Conservation (phyloP, 257 asterid genomes). For the Orobanche coerulescens region DNA sequence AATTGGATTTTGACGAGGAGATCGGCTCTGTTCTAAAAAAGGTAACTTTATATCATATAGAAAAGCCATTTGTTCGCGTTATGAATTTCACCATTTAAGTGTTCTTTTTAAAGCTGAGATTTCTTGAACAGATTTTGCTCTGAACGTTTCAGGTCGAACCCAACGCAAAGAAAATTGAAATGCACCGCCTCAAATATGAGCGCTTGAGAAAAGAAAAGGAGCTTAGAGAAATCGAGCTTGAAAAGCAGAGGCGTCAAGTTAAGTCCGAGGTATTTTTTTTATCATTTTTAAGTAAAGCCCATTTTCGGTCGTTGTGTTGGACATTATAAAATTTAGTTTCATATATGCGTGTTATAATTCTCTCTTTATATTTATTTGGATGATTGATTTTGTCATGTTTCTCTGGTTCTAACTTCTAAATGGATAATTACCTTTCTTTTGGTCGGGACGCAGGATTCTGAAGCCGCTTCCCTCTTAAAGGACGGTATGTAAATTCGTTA, state of each 20-base stretch:
- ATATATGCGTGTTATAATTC: not conserved
- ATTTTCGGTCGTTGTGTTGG: not conserved
- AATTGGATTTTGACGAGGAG: slow-evolving; percentile 66
- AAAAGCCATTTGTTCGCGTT: not conserved
- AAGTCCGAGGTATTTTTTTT: slow-evolving; percentile 27
- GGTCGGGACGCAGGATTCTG: slow-evolving; percentile 42
- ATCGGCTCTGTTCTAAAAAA: slow-evolving; percentile 44
- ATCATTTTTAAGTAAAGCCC: not conserved
- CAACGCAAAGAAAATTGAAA: slow-evolving; percentile 56
- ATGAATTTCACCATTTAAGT: not conserved
- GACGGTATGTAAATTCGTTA: slow-evolving; percentile 40
- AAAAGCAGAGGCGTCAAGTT: slow-evolving; percentile 32
- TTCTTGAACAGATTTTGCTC: slow-evolving; percentile 1
- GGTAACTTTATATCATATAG: slow-evolving; percentile 26
- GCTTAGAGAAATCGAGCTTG: slow-evolving; percentile 34
- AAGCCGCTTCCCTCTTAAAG: slow-evolving; percentile 41
- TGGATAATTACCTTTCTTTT: slow-evolving; percentile 14
- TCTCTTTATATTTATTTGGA: not conserved
- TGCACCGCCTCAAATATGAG: slow-evolving; percentile 60
- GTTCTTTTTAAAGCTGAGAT: slow-evolving; percentile 6
- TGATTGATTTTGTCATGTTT: not conserved
- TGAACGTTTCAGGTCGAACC: slow-evolving; percentile 58
- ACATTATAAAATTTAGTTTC: not conserved
- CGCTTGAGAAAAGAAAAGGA: slow-evolving; percentile 50
- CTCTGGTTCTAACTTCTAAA: slow-evolving; percentile 2